Conservation (phyloP, 768 basidiomycete species). For the Tricholoma furcatifolium region DNA sequence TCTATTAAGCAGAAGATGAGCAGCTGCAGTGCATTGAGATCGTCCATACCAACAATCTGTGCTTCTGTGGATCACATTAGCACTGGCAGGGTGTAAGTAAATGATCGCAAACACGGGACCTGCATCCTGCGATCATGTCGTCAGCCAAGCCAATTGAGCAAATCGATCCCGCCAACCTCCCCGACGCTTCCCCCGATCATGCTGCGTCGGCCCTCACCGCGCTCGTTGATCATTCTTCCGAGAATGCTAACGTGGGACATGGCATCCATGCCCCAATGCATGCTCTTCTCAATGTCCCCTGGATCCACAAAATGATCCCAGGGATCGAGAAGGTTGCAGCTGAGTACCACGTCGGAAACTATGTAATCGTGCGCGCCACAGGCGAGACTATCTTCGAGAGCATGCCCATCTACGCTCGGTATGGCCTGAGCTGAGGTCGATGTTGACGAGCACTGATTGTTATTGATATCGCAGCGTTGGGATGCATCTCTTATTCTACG, state of each 20-base stretch:
- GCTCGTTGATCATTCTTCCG: conserved; percentile 36
- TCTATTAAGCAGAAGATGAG: no score
- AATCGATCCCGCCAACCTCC: conserved; percentile 34
- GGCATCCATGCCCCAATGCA: conserved; percentile 32
- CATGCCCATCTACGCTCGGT: conserved; percentile 71
- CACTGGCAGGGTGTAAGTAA: no score
- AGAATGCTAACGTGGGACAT: conserved; percentile 24
- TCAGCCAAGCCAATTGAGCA: conserved; percentile 10
- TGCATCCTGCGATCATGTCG: background rate
- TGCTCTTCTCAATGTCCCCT: conserved; percentile 26
- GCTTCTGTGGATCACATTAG: conserved; percentile 3
- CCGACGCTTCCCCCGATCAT: conserved; percentile 30
- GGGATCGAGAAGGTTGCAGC: conserved; percentile 53
- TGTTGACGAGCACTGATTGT: conserved; percentile 1
- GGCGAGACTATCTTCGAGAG: conserved; percentile 62
- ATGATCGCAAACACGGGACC: conserved; percentile 1
- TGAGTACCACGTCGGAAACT: conserved; percentile 60
- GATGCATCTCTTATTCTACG: conserved; percentile 77
- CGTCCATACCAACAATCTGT: background rate
- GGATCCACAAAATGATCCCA: conserved; percentile 50
- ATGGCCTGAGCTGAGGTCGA: conserved; percentile 1
- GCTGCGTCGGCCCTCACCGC: conserved; percentile 30
- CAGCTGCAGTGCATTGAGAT: background rate
- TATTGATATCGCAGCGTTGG: conserved; percentile 39
- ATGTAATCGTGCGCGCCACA: conserved; percentile 46